These are phyloP conservation scores for Pythium oligandrum DNA, from an alignment of 352 stramenopile genomes.

Conservation along the genomic window DNA sequence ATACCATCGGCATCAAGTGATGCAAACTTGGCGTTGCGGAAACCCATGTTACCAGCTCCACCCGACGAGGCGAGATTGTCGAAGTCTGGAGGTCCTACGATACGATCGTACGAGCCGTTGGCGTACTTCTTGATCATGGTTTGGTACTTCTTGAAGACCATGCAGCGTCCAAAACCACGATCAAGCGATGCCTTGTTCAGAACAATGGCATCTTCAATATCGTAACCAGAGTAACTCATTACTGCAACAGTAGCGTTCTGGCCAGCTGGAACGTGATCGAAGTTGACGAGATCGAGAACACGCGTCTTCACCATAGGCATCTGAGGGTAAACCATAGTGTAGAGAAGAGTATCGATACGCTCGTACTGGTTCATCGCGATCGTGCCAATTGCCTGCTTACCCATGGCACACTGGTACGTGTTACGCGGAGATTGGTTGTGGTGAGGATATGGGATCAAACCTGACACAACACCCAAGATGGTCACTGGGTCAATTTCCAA, in stretches of 20 bases:
- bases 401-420: conserved; percentile 99
- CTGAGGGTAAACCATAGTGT: conserved; percentile 99
- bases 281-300: conserved; percentile 98
- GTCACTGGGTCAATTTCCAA: conserved; percentile 99
- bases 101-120: conserved; percentile 95
- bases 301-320: conserved; percentile 99
- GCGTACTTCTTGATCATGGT: conserved; percentile 96
- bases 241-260: conserved; percentile 99
- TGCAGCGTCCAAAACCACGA: conserved; percentile 97
- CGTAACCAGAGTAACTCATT: conserved; percentile 99
- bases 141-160: conserved; percentile 98
- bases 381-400: conserved; percentile 99
- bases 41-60: conserved; percentile 38
- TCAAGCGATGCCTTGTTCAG: conserved; percentile 97
- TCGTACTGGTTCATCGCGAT: conserved; percentile 99
- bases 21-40: conserved; percentile 88
- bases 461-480: conserved; percentile 97
- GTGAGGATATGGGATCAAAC: conserved; percentile 98
- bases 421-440: conserved; percentile 99
- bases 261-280: conserved; percentile 96
- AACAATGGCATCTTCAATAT: conserved; percentile 99
- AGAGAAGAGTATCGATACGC: conserved; percentile 98
- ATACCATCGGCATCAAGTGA: conserved; percentile 98
- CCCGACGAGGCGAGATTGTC: conserved; percentile 59
- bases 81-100: conserved; percentile 89